Percentiles rank a stretch among this genome's conserved stretches.
Evolutionary conservation across 2,329 filamentous ascomycete genomes (phyloP).

Genomic region (Cryphonectria japonica): DNA sequence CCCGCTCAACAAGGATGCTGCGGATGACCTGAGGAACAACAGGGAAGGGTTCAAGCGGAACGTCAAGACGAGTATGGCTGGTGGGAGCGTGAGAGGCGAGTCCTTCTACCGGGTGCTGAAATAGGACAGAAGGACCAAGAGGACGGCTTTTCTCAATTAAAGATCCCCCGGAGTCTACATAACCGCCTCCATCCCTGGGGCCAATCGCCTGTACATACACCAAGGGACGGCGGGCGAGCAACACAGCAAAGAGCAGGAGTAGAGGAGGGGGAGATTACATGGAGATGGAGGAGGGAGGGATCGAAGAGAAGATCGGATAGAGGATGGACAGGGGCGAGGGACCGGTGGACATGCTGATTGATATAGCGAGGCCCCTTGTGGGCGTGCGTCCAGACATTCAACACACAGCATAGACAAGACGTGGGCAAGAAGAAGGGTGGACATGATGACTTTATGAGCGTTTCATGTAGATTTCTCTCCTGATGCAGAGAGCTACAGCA

Average conservation of each 20-base stretch:
- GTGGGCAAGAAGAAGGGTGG: background rate
- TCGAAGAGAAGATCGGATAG: background rate
- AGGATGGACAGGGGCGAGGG: background rate
- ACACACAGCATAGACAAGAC: constrained; percentile 17
- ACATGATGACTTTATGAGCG: constrained; percentile 21
- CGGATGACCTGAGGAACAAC: constrained; percentile 85
- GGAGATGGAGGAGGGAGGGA: background rate
- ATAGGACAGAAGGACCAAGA: constrained; percentile 42
- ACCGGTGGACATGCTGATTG: background rate
- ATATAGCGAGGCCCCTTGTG: constrained; percentile 23
- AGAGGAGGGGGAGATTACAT: background rate
- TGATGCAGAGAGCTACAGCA: background rate
- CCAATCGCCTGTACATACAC: background rate
- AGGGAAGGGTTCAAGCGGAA: constrained; percentile 91
- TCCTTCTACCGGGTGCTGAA: constrained; percentile 79
- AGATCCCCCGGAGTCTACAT: background rate
- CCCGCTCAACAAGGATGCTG: constrained; percentile 97
- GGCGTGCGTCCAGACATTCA: constrained; percentile 10
- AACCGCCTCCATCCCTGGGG: background rate
- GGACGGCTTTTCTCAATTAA: too few relatives aligned
- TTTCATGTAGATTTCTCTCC: background rate
- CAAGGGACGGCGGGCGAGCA: constrained; percentile 3
- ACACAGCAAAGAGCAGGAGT: background rate
- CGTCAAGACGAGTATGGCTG: constrained; percentile 81
- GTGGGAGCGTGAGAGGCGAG: constrained; percentile 73